Evolutionary conservation across 148 eudicot genomes (phyloP).

Genomic region (Rhododendron vialii): DNA sequence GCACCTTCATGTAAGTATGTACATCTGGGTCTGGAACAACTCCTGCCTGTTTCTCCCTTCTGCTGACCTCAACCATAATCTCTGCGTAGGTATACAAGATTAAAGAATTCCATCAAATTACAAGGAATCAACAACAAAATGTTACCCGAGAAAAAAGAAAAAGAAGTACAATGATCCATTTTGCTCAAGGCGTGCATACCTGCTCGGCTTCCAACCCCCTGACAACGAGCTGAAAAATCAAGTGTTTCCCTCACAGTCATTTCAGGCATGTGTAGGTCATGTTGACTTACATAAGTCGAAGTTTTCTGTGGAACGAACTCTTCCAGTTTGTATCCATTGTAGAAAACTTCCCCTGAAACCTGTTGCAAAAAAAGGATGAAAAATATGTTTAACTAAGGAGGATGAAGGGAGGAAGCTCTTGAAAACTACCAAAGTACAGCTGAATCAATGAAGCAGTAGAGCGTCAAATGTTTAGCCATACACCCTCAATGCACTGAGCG

Average conservation of each 20-base stretch:
- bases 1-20: slow-evolving; percentile 83
- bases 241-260: slow-evolving; percentile 77
- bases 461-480: background rate
- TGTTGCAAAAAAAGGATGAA: slow-evolving; percentile 11
- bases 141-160: background rate
- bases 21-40: slow-evolving; percentile 67
- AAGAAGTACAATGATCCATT: background rate
- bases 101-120: background rate
- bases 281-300: slow-evolving; percentile 70
- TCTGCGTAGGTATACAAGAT: slow-evolving; percentile 24
- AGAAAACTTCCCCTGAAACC: slow-evolving; percentile 58
- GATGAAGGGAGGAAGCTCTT: background rate
- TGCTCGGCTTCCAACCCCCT: slow-evolving; percentile 72
- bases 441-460: background rate
- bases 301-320: slow-evolving; percentile 72
- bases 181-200: slow-evolving; percentile 26
- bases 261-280: slow-evolving; percentile 71
- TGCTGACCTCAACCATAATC: slow-evolving; percentile 48
- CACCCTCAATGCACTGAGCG: background rate
- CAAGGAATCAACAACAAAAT: slow-evolving; percentile 17
- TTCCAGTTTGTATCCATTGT: slow-evolving; percentile 59
- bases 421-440: background rate
- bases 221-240: slow-evolving; percentile 80
- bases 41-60: slow-evolving; percentile 74
- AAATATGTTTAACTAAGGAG: background rate